A percentile compares a stretch with the other conserved stretches of the same genome.
These are phyloP conservation scores for Nemania sp. DNA, from an alignment of 2,329 filamentous ascomycete genomes.

Conservation along the genomic window DNA sequence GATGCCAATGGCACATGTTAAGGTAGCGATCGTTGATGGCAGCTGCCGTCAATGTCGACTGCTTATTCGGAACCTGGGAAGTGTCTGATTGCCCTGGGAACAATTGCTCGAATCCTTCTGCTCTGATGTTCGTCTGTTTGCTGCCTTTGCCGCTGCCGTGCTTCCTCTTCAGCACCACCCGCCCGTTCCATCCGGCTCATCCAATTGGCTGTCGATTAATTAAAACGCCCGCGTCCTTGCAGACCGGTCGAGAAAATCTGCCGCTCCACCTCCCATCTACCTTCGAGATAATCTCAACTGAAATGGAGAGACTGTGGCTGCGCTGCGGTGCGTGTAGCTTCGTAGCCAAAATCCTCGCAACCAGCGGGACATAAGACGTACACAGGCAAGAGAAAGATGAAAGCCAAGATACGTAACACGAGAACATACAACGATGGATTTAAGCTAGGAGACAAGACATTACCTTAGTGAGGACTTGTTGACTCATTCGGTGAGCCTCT, in stretches of 20 bases:
- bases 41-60: conserved; percentile 14
- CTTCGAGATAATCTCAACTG: conserved; percentile 19
- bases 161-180: conserved; percentile 29
- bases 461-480: conserved; percentile 51
- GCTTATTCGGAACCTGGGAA: conserved; percentile 5
- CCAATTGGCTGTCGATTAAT: conserved; percentile 37
- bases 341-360: no score
- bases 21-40: conserved; percentile 11
- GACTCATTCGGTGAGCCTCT: conserved; percentile 50
- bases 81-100: no score
- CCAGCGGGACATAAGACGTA: no score
- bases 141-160: conserved; percentile 30
- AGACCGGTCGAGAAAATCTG: conserved; percentile 34
- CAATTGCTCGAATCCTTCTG: conserved; percentile 19
- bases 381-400: no score
- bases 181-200: conserved; percentile 31
- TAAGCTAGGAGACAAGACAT: neutral
- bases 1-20: no score
- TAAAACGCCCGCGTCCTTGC: conserved; percentile 32
- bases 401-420: neutral
- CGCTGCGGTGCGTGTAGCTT: neutral
- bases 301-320: conserved; percentile 14
- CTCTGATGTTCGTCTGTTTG: conserved; percentile 17
- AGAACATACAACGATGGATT: neutral
- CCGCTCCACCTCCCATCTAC: conserved; percentile 24